phyloP scores from a whole-genome alignment of 2,329 filamentous ascomycete genomes.

The Alternaria tenuissima region DNA sequence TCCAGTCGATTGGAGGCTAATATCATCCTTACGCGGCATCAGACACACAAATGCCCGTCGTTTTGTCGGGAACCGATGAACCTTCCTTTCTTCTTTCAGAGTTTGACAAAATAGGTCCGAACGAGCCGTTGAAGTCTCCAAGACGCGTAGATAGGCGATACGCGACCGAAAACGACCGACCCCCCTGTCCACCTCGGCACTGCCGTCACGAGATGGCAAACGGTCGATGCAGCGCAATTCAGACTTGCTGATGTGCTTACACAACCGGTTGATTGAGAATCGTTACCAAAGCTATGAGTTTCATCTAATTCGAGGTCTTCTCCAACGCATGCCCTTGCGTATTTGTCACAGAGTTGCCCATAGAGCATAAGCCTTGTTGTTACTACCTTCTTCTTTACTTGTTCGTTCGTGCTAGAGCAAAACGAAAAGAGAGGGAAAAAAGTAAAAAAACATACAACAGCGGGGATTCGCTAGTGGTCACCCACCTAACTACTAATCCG shows the following conservation, averaged over 20 bases:
- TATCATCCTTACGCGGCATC: neutral
- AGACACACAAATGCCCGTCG: neutral
- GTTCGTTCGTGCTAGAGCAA: neutral
- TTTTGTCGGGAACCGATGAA: neutral
- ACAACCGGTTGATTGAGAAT: neutral
- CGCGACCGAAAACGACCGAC: neutral
- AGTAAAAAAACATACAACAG: no score
- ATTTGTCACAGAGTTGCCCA: neutral
- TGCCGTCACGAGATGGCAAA: neutral
- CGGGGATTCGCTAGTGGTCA: no score
- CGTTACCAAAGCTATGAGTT: neutral
- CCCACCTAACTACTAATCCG: no score
- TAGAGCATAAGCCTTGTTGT: neutral
- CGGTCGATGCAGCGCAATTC: neutral
- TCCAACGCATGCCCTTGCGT: neutral
- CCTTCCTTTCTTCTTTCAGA: neutral
- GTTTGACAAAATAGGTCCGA: slow-evolving; percentile 5
- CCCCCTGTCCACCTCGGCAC: neutral
- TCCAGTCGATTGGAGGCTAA: neutral
- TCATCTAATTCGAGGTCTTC: neutral
- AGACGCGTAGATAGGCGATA: neutral
- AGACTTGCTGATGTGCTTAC: neutral
- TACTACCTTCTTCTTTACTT: neutral
- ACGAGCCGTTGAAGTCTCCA: slow-evolving; percentile 1
- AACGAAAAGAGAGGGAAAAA: no score